phyloP scores from a whole-genome alignment of 306 rosid genomes.

The Pyrus betulifolia region DNA sequence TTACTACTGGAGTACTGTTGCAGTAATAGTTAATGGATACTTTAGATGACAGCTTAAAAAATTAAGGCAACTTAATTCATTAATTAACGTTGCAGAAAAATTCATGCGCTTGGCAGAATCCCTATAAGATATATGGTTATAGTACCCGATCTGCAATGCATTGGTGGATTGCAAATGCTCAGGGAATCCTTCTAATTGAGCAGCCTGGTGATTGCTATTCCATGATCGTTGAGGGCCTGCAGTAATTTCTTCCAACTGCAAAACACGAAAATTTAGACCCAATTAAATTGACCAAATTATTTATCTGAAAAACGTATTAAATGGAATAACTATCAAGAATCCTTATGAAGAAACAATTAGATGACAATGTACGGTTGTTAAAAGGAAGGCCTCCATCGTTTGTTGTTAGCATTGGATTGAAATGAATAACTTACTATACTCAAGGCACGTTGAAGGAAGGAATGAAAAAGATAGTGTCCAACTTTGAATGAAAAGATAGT shows the following conservation, averaged over 20 bases:
- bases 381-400: neutral
- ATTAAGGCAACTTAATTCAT: neutral
- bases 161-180: constrained; percentile 31
- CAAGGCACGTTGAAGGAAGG: neutral
- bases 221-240: constrained; percentile 26
- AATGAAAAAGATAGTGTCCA: neutral
- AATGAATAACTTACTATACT: neutral
- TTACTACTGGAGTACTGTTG: constrained; percentile 13
- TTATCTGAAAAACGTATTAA: neutral
- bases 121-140: constrained; percentile 14
- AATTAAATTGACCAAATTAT: neutral
- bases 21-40: neutral
- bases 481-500: neutral
- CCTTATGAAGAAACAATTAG: neutral
- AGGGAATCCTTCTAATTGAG: constrained; percentile 29
- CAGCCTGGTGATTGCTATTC: constrained; percentile 29
- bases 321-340: neutral
- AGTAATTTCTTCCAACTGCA: constrained; percentile 43
- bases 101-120: neutral
- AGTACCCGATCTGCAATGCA: constrained; percentile 44
- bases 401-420: neutral
- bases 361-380: no score
- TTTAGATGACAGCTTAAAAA: neutral
- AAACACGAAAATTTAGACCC: constrained; percentile 10
- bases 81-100: neutral